Percentiles rank a stretch among this genome's conserved stretches.
These are phyloP conservation scores for Zarea fungicola DNA, from an alignment of 2,329 filamentous ascomycete genomes.

Conservation along the genomic window DNA sequence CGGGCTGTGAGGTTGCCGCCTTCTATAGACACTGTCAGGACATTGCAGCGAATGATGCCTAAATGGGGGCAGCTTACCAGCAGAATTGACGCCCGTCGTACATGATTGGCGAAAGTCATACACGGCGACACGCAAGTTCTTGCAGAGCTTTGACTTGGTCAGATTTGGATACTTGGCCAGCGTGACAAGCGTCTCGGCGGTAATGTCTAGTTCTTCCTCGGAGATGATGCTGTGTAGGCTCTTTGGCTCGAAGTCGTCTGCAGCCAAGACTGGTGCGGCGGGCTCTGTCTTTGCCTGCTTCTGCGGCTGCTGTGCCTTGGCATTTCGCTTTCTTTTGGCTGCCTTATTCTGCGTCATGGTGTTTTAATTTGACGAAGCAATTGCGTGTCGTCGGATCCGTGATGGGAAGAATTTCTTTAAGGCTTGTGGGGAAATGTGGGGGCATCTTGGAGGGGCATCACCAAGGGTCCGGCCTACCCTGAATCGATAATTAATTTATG, in stretches of 20 bases:
- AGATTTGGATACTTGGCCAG: slow-evolving; percentile 54
- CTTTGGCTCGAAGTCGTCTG: slow-evolving; percentile 37
- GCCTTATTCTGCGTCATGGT: slow-evolving; percentile 41
- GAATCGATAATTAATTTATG: no score
- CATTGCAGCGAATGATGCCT: slow-evolving; percentile 1
- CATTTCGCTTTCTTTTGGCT: slow-evolving; percentile 41
- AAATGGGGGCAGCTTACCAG: slow-evolving; percentile 30
- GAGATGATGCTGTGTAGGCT: slow-evolving; percentile 51
- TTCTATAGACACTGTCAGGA: slow-evolving; percentile 26
- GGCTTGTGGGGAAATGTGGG: no score
- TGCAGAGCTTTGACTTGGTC: slow-evolving; percentile 65
- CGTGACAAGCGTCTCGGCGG: slow-evolving; percentile 57
- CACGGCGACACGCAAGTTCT: slow-evolving; percentile 59
- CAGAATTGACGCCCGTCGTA: slow-evolving; percentile 58
- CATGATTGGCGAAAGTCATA: slow-evolving; percentile 66
- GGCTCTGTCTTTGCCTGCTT: slow-evolving; percentile 38
- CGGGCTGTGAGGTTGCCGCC: slow-evolving; percentile 61
- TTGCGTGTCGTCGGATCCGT: not conserved
- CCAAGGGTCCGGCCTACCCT: no score
- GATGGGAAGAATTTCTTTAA: no score
- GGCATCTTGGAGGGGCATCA: not conserved
- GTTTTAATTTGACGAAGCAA: not conserved
- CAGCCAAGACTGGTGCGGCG: slow-evolving; percentile 33
- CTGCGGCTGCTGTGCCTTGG: slow-evolving; percentile 27
- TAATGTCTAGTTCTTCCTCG: slow-evolving; percentile 61